Evolutionary conservation across 768 basidiomycete species (phyloP).

Genomic region (Rubroboletus pulcherrimus): DNA sequence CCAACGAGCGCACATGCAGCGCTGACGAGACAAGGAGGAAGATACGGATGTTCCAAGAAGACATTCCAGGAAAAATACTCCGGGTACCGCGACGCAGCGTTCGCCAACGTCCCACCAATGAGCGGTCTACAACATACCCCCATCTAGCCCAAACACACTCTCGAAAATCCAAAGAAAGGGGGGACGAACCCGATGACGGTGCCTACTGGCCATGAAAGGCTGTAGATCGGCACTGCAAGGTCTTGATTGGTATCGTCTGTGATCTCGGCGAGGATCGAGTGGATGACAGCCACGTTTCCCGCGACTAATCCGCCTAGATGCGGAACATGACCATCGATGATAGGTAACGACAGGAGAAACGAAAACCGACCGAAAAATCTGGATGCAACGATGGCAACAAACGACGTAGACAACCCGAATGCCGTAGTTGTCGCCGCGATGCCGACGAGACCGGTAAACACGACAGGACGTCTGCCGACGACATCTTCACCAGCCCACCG

Average conservation of each 20-base stretch:
- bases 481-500: conserved; percentile 35
- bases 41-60: conserved; percentile 15
- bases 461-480: conserved; percentile 59
- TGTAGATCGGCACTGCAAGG: conserved; percentile 54
- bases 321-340: background rate
- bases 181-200: conserved; percentile 47
- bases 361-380: conserved; percentile 46
- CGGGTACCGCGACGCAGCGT: conserved; percentile 17
- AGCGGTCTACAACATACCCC: conserved; percentile 7
- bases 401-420: conserved; percentile 54
- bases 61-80: conserved; percentile 9
- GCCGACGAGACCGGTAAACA: conserved; percentile 49
- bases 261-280: conserved; percentile 57
- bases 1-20: conserved; percentile 8
- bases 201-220: conserved; percentile 54
- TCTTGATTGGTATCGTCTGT: conserved; percentile 62
- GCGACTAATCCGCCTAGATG: conserved; percentile 56
- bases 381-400: conserved; percentile 45
- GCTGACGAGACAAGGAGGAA: conserved; percentile 15
- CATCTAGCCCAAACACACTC: background rate
- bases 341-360: background rate
- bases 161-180: background rate
- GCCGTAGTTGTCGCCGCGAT: conserved; percentile 47
- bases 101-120: conserved; percentile 20
- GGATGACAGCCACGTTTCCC: conserved; percentile 60